These are phyloP conservation scores for Pseudogymnoascus sp. DNA, from an alignment of 2,329 filamentous ascomycete species.

Conservation along the genomic window DNA sequence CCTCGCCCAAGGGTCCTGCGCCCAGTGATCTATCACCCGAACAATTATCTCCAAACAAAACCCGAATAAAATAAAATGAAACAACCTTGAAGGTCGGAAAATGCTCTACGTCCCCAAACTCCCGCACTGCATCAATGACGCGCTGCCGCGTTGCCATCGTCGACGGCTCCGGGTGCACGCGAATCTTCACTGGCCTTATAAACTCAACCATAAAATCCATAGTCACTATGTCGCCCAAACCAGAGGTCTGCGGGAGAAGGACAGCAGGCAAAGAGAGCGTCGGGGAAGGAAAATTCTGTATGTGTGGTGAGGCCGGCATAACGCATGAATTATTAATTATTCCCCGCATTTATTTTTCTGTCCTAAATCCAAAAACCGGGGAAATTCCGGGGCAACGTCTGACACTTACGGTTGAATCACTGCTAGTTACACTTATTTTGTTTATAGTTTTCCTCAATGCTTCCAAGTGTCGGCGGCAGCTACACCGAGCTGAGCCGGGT, in stretches of 20 bases:
- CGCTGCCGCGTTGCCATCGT: too few relatives aligned
- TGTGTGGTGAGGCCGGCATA: not conserved
- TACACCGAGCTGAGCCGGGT: not conserved
- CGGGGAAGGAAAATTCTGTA: not conserved
- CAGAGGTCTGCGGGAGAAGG: slow-evolving; percentile 16
- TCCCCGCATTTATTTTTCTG: not conserved
- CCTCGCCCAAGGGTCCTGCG: too few relatives aligned
- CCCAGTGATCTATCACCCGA: too few relatives aligned
- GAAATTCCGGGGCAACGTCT: not conserved
- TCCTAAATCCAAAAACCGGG: not conserved
- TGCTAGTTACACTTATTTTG: not conserved
- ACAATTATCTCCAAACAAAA: too few relatives aligned
- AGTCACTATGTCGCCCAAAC: too few relatives aligned
- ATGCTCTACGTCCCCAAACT: too few relatives aligned
- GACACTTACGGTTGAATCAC: not conserved
- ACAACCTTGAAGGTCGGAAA: too few relatives aligned
- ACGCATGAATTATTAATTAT: not conserved
- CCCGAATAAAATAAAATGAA: too few relatives aligned
- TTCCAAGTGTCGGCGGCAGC: not conserved
- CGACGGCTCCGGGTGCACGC: too few relatives aligned
- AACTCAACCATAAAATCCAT: too few relatives aligned
- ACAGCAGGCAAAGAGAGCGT: slow-evolving; percentile 22
- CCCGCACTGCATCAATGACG: too few relatives aligned
- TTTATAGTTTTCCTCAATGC: not conserved
- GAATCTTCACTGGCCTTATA: too few relatives aligned